Percentiles rank a stretch among this genome's conserved stretches.
Conservation (phyloP, 164 flowering plant species). For the Buxus sempervirens region DNA sequence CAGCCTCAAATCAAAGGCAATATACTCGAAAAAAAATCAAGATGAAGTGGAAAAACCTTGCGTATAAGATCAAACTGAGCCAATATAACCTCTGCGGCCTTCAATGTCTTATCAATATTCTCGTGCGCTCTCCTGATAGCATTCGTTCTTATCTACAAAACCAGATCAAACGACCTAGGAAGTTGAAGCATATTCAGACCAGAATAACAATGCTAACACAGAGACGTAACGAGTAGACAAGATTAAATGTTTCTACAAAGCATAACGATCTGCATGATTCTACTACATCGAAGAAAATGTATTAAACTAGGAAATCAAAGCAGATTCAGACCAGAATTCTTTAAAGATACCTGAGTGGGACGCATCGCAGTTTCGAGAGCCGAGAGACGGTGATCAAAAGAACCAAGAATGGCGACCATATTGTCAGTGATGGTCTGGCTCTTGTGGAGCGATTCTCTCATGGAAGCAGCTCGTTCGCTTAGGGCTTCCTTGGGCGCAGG, state of each 20-base stretch:
- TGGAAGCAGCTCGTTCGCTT: slow-evolving; percentile 48
- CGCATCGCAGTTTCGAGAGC: slow-evolving; percentile 98
- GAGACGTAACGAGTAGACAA: not conserved
- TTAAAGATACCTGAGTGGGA: slow-evolving; percentile 70
- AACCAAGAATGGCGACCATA: slow-evolving; percentile 84
- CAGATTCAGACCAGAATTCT: not conserved
- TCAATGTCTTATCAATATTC: slow-evolving; percentile 88
- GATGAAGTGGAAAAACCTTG: slow-evolving; percentile 43
- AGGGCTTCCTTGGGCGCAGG: slow-evolving; percentile 53
- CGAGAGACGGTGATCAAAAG: slow-evolving; percentile 94
- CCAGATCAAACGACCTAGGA: not conserved
- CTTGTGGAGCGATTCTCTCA: slow-evolving; percentile 77
- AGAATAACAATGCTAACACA: not conserved
- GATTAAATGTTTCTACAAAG: not conserved
- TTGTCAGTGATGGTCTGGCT: slow-evolving; percentile 82
- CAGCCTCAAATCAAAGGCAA: not conserved
- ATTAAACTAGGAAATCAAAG: not conserved
- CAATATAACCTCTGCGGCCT: slow-evolving; percentile 85
- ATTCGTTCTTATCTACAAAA: slow-evolving; percentile 72
- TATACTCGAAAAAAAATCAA: not conserved
- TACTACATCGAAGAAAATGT: not conserved
- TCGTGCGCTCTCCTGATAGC: slow-evolving; percentile 87
- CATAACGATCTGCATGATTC: slow-evolving; percentile 3
- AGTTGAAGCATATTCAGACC: no score
- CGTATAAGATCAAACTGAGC: slow-evolving; percentile 76